Evolutionary conservation across 2,329 filamentous ascomycete genomes (phyloP).

Genomic region (Fonsecaea multimorphosa): DNA sequence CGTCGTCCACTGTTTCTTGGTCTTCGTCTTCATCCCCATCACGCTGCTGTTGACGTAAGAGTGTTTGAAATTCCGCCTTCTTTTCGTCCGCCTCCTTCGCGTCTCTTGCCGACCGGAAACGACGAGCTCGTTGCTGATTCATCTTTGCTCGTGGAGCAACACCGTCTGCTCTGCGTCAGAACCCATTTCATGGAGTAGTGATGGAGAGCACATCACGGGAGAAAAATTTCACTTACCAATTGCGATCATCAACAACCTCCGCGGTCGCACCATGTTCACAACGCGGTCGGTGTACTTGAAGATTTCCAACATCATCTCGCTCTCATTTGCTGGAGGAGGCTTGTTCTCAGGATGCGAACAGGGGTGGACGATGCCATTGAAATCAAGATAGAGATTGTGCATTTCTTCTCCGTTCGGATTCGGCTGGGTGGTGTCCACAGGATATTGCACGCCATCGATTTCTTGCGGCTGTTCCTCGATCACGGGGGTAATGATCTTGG

Average conservation of each 20-base stretch:
- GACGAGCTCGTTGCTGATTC: constrained; percentile 97
- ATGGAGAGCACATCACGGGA: not conserved
- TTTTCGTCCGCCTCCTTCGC: constrained; percentile 92
- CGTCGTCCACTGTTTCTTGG: constrained; percentile 60
- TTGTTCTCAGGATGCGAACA: constrained; percentile 96
- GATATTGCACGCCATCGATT: constrained; percentile 82
- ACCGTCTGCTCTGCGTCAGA: constrained; percentile 68
- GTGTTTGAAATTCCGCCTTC: constrained; percentile 83
- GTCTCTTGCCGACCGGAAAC: constrained; percentile 92
- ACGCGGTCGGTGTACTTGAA: constrained; percentile 99
- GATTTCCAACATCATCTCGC: constrained; percentile 99
- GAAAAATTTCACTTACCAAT: constrained; percentile 66
- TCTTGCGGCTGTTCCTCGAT: constrained; percentile 82
- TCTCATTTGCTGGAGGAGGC: constrained; percentile 88
- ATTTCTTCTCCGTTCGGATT: constrained; percentile 98
- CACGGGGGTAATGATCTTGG: constrained; percentile 93
- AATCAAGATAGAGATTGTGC: constrained; percentile 97
- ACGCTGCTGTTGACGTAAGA: constrained; percentile 72
- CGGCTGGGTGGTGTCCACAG: constrained; percentile 79
- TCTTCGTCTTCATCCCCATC: constrained; percentile 69
- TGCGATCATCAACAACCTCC: constrained; percentile 96
- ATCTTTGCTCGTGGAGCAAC: constrained; percentile 98
- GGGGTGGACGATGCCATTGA: constrained; percentile 99
- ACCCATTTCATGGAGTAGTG: not conserved
- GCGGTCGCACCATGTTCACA: constrained; percentile 96